These are phyloP conservation scores for Calonectria pauciramosa DNA, from an alignment of 2,329 filamentous ascomycete genomes.

Conservation along the genomic window DNA sequence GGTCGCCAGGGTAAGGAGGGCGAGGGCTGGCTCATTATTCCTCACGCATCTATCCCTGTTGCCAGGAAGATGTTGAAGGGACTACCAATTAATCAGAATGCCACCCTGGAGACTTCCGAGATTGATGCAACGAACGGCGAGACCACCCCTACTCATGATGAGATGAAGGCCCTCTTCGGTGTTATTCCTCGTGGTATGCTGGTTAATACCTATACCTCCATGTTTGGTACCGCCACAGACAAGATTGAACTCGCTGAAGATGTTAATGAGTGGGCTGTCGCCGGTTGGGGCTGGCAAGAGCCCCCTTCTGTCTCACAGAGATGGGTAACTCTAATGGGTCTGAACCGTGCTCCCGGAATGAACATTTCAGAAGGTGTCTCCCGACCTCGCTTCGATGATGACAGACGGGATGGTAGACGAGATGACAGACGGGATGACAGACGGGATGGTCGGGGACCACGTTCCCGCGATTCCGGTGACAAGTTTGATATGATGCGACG, in stretches of 20 bases:
- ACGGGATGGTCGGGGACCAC: slow-evolving; percentile 28
- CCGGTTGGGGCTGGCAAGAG: slow-evolving; percentile 65
- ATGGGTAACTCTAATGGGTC: slow-evolving; percentile 50
- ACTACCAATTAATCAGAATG: slow-evolving; percentile 72
- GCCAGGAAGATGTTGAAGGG: slow-evolving; percentile 66
- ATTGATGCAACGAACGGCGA: slow-evolving; percentile 67
- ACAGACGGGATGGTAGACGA: slow-evolving; percentile 22
- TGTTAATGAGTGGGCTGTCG: slow-evolving; percentile 66
- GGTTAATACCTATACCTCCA: slow-evolving; percentile 65
- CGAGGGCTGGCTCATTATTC: slow-evolving; percentile 77
- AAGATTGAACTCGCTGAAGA: slow-evolving; percentile 58
- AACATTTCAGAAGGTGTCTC: slow-evolving; percentile 46
- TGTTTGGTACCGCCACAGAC: slow-evolving; percentile 66
- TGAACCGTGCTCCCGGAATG: slow-evolving; percentile 49
- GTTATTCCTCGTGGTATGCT: slow-evolving; percentile 52
- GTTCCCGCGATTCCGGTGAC: slow-evolving; percentile 30
- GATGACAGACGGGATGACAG: slow-evolving; percentile 21
- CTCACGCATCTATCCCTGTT: slow-evolving; percentile 64
- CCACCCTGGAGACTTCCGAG: slow-evolving; percentile 63
- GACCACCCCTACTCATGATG: slow-evolving; percentile 60
- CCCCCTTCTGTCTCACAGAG: slow-evolving; percentile 56
- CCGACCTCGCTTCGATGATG: slow-evolving; percentile 19
- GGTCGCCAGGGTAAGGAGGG: slow-evolving; percentile 81
- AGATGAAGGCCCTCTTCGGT: slow-evolving; percentile 58
- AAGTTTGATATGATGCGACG: slow-evolving; percentile 46